Evolutionary conservation across 2,329 filamentous ascomycete genomes (phyloP).

Genomic region (Pyrenophora teres): DNA sequence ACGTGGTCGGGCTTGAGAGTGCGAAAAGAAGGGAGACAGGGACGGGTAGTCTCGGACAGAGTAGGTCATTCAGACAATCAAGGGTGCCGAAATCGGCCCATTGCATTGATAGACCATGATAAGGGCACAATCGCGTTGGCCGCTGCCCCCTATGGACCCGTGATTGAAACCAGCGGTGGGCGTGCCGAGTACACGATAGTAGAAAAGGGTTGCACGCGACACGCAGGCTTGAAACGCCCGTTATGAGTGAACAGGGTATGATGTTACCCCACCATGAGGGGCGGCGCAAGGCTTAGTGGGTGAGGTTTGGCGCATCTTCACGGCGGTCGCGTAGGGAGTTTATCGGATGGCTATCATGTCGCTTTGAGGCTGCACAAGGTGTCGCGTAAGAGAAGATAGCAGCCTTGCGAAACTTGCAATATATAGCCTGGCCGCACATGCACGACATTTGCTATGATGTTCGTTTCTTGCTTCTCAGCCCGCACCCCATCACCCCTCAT

Average conservation of each 20-base stretch:
- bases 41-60: constrained; percentile 22
- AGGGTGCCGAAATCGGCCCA: constrained; percentile 40
- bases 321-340: constrained; percentile 19
- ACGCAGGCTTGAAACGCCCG: background rate
- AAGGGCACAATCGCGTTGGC: constrained; percentile 26
- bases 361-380: constrained; percentile 6
- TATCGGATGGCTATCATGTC: constrained; percentile 2
- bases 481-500: constrained; percentile 27
- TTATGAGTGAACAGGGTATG: constrained; percentile 3
- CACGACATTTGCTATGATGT: constrained; percentile 19
- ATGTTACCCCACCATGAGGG: constrained; percentile 28
- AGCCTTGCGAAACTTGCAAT: constrained; percentile 9
- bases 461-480: constrained; percentile 15
- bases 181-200: constrained; percentile 15
- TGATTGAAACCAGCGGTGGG: constrained; percentile 17
- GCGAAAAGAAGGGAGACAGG: constrained; percentile 5
- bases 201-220: constrained; percentile 8
- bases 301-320: constrained; percentile 18
- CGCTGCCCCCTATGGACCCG: constrained; percentile 12
- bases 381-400: constrained; percentile 7
- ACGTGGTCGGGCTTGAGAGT: constrained; percentile 1
- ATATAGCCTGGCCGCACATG: constrained; percentile 15
- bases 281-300: constrained; percentile 10
- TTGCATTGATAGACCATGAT: constrained; percentile 37
- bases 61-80: constrained; percentile 9